A percentile compares a stretch with the other conserved stretches of the same genome.
phyloP scores from a whole-genome alignment of 2,329 filamentous ascomycete species.

The Tolypocladium pustulatum region DNA sequence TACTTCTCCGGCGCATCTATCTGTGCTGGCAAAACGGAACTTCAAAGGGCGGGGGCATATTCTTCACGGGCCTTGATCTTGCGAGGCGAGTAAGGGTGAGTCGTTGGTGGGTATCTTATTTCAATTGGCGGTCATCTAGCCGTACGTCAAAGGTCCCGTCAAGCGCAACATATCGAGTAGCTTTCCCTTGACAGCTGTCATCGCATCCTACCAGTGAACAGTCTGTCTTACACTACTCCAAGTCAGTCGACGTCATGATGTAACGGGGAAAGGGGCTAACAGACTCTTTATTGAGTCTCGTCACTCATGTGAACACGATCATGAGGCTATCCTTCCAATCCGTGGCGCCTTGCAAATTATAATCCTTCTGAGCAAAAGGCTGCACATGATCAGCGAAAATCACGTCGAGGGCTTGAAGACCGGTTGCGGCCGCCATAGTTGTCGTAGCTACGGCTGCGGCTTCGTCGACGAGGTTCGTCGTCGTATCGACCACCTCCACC shows the following conservation, averaged over 20 bases:
- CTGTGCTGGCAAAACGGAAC: neutral
- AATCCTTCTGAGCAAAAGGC: neutral
- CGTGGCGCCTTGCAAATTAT: neutral
- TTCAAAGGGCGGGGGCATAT: neutral
- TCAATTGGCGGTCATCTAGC: neutral
- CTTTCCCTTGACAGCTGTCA: neutral
- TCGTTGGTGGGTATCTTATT: neutral
- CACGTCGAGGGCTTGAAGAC: constrained; percentile 27
- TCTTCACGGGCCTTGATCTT: neutral
- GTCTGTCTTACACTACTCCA: neutral
- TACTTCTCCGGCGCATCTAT: neutral
- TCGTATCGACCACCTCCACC: constrained; percentile 19
- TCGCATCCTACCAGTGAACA: neutral
- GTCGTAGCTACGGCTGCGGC: constrained; percentile 37
- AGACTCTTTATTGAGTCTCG: neutral
- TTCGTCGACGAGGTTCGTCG: constrained; percentile 29
- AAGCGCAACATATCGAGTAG: neutral
- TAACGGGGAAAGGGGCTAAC: neutral
- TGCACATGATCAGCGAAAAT: constrained; percentile 16
- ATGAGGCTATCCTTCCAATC: neutral
- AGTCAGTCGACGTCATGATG: neutral
- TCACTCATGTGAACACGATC: neutral
- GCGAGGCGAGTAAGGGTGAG: neutral
- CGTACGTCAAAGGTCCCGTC: neutral
- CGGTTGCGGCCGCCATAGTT: constrained; percentile 28